Percentiles rank a stretch among this genome's conserved stretches.
Evolutionary conservation across 805 yeast species (phyloP).

Genomic region (Teunomyces cretensis): DNA sequence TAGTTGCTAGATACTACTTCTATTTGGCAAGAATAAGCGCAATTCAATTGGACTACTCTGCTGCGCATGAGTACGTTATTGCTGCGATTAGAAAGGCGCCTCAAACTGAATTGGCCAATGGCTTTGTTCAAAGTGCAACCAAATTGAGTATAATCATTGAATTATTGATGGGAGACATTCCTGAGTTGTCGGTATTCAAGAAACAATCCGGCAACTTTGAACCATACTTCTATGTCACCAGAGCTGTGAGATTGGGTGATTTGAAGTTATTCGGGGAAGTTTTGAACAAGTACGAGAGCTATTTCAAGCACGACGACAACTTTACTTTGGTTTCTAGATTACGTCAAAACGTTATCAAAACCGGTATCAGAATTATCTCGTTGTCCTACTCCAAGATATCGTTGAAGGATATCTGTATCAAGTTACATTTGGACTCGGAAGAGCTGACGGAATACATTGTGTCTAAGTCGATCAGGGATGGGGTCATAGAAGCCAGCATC

Average conservation of each 20-base stretch:
- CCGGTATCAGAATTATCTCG: slow-evolving; percentile 93
- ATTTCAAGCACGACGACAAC: slow-evolving; percentile 72
- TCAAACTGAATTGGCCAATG: slow-evolving; percentile 78
- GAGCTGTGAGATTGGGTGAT: slow-evolving; percentile 92
- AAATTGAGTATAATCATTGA: slow-evolving; percentile 87
- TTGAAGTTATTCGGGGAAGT: slow-evolving; percentile 75
- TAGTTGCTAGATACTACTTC: slow-evolving; percentile 88
- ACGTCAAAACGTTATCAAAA: slow-evolving; percentile 95
- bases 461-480: slow-evolving; percentile 94
- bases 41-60: slow-evolving; percentile 87
- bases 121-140: slow-evolving; percentile 86
- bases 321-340: slow-evolving; percentile 82
- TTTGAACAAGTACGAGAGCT: slow-evolving; percentile 58
- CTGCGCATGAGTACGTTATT: slow-evolving; percentile 85
- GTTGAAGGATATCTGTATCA: slow-evolving; percentile 88
- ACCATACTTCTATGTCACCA: slow-evolving; percentile 84
- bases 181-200: slow-evolving; percentile 79
- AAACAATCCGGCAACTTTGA: slow-evolving; percentile 55
- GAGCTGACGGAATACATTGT: slow-evolving; percentile 96
- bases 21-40: slow-evolving; percentile 89
- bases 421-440: slow-evolving; percentile 88
- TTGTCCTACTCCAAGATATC: slow-evolving; percentile 89
- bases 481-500: slow-evolving; percentile 92
- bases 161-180: slow-evolving; percentile 94
- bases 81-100: slow-evolving; percentile 98